These are phyloP conservation scores for Apiospora hydei DNA, from an alignment of 2,329 filamentous ascomycete species.

Conservation along the genomic window DNA sequence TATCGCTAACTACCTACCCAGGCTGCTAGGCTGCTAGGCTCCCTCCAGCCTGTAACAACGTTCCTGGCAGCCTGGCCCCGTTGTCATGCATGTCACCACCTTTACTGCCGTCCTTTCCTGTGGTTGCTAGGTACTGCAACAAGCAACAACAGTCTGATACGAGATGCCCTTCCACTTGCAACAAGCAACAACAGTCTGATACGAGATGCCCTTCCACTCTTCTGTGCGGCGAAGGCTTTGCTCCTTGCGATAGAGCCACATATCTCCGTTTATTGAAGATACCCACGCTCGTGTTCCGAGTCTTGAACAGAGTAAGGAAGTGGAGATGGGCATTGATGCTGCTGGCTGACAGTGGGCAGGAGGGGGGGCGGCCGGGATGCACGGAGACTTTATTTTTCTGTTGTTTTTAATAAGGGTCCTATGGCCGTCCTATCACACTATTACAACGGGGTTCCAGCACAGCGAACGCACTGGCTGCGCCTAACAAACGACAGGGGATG, in stretches of 20 bases:
- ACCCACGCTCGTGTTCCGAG: background rate
- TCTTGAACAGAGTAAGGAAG: background rate
- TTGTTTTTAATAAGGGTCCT: background rate
- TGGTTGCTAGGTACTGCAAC: too few species aligned
- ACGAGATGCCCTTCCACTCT: background rate
- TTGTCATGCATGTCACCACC: too few species aligned
- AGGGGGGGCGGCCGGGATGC: too few species aligned
- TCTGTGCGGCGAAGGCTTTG: background rate
- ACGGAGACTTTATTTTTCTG: background rate
- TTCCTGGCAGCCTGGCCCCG: too few species aligned
- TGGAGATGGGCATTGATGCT: background rate
- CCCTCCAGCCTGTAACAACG: too few species aligned
- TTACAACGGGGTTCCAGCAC: background rate
- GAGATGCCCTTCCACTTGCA: too few species aligned
- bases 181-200: too few species aligned
- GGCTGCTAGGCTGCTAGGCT: too few species aligned
- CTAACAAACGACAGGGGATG: background rate
- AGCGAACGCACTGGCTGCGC: background rate
- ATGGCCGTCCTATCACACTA: background rate
- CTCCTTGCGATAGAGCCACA: background rate
- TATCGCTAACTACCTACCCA: too few species aligned
- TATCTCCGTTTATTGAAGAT: background rate
- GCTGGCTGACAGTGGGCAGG: background rate
- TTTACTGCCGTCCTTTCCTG: too few species aligned
- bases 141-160: too few species aligned